phyloP scores from a whole-genome alignment of 2,329 filamentous ascomycete genomes.

The Capronia epimyces region DNA sequence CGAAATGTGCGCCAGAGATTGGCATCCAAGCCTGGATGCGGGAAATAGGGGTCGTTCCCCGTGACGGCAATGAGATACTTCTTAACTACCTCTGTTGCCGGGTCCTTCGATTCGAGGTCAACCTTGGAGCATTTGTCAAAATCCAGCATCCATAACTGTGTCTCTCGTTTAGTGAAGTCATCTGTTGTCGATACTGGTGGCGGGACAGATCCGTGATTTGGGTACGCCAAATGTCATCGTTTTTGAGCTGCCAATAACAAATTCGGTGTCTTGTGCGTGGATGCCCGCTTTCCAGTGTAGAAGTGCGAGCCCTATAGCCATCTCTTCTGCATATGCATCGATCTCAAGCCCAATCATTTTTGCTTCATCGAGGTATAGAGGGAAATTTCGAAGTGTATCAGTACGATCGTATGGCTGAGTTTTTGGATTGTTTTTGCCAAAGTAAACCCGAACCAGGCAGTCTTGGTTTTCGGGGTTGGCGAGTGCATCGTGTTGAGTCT shows the following conservation, averaged over 20 bases:
- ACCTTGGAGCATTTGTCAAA: conserved; percentile 13
- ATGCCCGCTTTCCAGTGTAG: conserved; percentile 21
- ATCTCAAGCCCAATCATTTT: conserved; percentile 12
- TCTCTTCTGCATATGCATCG: conserved; percentile 17
- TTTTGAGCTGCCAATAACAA: conserved; percentile 17
- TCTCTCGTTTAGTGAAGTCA: conserved; percentile 8
- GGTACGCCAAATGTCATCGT: neutral
- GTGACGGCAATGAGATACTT: conserved; percentile 22
- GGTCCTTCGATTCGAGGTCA: conserved; percentile 1
- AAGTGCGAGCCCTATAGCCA: conserved; percentile 19
- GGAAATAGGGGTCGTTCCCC: conserved; percentile 21
- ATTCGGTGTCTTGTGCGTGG: conserved; percentile 17
- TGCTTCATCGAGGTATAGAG: conserved; percentile 18
- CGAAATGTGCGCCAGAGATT: conserved; percentile 11
- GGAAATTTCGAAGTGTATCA: conserved; percentile 20
- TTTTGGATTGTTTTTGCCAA: conserved; percentile 6
- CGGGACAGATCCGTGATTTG: neutral
- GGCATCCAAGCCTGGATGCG: conserved; percentile 12
- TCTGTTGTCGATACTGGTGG: conserved; percentile 5
- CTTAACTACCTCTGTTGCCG: neutral
- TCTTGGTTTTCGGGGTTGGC: conserved; percentile 10
- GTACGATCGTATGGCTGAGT: conserved; percentile 5
- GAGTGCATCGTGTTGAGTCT: conserved; percentile 4
- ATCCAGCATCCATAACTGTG: conserved; percentile 20
- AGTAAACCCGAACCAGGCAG: conserved; percentile 8